These are phyloP conservation scores for Globisporangium middletonii DNA, from an alignment of 352 stramenopile genomes.

Conservation along the genomic window DNA sequence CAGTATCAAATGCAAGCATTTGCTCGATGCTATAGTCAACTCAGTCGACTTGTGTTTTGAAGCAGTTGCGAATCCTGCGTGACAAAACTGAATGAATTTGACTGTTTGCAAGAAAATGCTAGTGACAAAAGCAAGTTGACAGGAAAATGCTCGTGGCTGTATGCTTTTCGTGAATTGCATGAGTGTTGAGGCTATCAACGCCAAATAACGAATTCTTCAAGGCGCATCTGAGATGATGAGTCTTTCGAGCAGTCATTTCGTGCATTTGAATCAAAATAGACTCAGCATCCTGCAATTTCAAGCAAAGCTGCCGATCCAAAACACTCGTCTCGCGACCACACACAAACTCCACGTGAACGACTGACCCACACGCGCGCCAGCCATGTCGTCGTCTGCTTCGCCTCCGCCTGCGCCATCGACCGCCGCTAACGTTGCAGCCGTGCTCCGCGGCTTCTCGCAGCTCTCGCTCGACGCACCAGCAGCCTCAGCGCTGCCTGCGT, in stretches of 20 bases:
- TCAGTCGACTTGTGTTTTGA: neutral
- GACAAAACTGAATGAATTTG: neutral
- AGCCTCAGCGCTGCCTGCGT: slow-evolving; percentile 17
- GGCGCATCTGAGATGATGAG: no score
- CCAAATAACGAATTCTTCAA: no score
- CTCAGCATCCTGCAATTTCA: no score
- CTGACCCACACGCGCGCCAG: neutral
- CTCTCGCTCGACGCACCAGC: slow-evolving; percentile 27
- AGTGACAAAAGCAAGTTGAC: neutral
- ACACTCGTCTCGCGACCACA: slow-evolving; percentile 1
- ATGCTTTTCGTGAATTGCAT: neutral
- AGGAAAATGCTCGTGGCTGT: slow-evolving; percentile 6
- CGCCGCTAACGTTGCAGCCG: neutral
- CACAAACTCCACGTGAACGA: neutral
- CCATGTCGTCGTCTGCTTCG: slow-evolving; percentile 31
- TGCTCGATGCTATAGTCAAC: neutral
- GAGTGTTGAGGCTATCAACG: no score
- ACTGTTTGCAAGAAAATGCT: neutral
- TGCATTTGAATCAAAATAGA: no score
- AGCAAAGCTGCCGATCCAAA: neutral
- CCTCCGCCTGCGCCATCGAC: slow-evolving; percentile 31
- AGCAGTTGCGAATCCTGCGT: neutral
- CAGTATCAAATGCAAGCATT: neutral
- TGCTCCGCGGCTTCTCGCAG: slow-evolving; percentile 48
- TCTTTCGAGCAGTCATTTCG: no score